These are phyloP conservation scores for Geosmithia flava DNA, from an alignment of 2,329 filamentous ascomycete genomes.

Conservation along the genomic window DNA sequence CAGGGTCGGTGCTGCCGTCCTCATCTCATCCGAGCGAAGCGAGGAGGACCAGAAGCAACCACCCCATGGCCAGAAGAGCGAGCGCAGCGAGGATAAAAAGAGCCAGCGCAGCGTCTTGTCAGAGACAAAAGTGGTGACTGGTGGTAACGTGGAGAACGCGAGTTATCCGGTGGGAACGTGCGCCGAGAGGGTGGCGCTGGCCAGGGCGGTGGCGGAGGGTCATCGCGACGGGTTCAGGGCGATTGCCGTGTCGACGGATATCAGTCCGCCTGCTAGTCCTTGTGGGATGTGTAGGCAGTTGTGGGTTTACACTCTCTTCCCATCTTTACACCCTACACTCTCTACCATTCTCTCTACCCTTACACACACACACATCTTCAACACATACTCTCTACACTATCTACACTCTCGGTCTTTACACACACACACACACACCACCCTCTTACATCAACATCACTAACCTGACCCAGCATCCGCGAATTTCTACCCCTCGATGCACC, in stretches of 20 bases:
- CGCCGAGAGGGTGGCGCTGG: constrained; percentile 83
- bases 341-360: background rate
- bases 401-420: background rate
- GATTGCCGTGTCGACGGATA: constrained; percentile 76
- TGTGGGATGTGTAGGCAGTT: constrained; percentile 97
- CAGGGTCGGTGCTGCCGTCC: constrained; percentile 73
- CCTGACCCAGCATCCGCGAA: constrained; percentile 52
- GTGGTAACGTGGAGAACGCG: constrained; percentile 90
- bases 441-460: constrained; percentile 5
- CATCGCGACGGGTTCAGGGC: constrained; percentile 51
- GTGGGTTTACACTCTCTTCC: constrained; percentile 47
- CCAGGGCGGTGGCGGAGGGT: constrained; percentile 58
- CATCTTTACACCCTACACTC: no score
- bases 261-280: constrained; percentile 55
- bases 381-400: constrained; percentile 5
- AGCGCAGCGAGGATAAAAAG: background rate
- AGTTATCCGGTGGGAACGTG: constrained; percentile 91
- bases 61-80: no score
- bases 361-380: constrained; percentile 1
- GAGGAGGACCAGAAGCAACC: no score
- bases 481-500: constrained; percentile 59
- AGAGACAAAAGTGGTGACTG: constrained; percentile 19
- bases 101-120: constrained; percentile 5
- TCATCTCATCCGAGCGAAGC: constrained; percentile 24
- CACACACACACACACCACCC: background rate